A percentile compares a stretch with the other conserved stretches of the same genome.
These are phyloP conservation scores for Crithidia thermophila DNA, from an alignment of 208 protist genomes.

Conservation along the genomic window DNA sequence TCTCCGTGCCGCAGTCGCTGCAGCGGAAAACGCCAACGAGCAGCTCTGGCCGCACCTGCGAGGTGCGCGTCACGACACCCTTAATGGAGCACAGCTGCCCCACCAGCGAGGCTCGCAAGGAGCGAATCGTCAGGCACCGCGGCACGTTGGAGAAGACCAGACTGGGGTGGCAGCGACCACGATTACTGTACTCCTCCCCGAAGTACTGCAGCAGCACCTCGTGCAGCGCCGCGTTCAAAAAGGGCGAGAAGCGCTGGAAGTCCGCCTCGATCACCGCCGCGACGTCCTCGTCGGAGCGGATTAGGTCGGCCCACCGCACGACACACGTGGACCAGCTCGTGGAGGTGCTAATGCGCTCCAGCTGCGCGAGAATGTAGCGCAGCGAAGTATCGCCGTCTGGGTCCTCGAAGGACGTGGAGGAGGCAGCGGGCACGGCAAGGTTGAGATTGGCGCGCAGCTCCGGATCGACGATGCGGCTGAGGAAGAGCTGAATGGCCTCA, in stretches of 20 bases:
- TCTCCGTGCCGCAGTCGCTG: conserved; percentile 94
- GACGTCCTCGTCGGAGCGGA: conserved; percentile 75
- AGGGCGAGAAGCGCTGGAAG: conserved; percentile 81
- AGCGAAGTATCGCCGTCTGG: conserved; percentile 15
- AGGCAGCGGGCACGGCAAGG: conserved; percentile 1
- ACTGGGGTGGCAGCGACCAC: conserved; percentile 64
- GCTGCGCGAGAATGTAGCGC: conserved; percentile 67
- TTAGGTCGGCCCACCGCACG: conserved; percentile 77
- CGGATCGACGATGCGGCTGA: conserved; percentile 79
- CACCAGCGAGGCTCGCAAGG: conserved; percentile 93
- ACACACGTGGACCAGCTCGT: conserved; percentile 82
- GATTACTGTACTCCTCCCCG: conserved; percentile 78
- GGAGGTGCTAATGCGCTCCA: conserved; percentile 84
- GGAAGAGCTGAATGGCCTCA: conserved; percentile 79
- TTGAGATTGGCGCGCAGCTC: conserved; percentile 28
- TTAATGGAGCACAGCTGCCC: conserved; percentile 95
- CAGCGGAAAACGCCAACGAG: conserved; percentile 97
- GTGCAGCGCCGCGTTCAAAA: conserved; percentile 73
- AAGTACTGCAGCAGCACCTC: conserved; percentile 84
- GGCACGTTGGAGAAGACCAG: conserved; percentile 89
- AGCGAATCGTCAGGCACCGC: conserved; percentile 91
- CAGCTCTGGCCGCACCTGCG: conserved; percentile 98
- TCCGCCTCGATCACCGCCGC: conserved; percentile 76
- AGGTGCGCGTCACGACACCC: conserved; percentile 99
- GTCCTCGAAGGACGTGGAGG: neutral